Evolutionary conservation across 306 rosid species (phyloP).

Genomic region (Rosa multiflora): DNA sequence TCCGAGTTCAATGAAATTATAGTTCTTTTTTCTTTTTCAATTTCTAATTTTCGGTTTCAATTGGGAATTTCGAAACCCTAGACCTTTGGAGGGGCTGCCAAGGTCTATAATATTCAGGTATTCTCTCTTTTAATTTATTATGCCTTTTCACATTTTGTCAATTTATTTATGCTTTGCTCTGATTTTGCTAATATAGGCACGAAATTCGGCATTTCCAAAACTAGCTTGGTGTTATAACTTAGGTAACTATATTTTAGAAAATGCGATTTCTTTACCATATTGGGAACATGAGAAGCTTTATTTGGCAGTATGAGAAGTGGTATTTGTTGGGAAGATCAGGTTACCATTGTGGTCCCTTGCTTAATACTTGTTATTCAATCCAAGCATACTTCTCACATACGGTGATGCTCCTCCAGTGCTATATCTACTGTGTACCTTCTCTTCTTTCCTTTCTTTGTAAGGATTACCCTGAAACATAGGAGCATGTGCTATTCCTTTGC

Average conservation of each 20-base stretch:
- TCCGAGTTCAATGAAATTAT: neutral
- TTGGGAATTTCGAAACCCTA: slow-evolving; percentile 23
- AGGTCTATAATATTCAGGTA: slow-evolving; percentile 85
- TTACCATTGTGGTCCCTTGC: too few species aligned
- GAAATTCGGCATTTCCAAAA: neutral
- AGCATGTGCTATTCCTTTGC: neutral
- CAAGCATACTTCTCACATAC: too few species aligned
- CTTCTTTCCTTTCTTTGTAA: too few species aligned
- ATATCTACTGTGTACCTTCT: neutral
- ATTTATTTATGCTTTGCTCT: neutral
- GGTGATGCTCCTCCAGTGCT: neutral
- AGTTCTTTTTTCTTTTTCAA: neutral
- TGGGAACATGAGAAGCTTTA: neutral
- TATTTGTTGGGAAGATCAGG: neutral
- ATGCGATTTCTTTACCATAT: neutral
- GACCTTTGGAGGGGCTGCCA: slow-evolving; percentile 70
- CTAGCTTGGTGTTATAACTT: too few species aligned
- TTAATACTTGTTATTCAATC: too few species aligned
- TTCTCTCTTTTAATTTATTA: neutral
- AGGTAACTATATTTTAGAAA: neutral
- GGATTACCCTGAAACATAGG: neutral
- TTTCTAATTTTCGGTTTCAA: slow-evolving; percentile 2
- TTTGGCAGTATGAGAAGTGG: neutral
- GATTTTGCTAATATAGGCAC: neutral
- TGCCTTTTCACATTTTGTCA: too few species aligned